phyloP scores from a whole-genome alignment of 305 asterid genomes.

The Solanum hybrid region DNA sequence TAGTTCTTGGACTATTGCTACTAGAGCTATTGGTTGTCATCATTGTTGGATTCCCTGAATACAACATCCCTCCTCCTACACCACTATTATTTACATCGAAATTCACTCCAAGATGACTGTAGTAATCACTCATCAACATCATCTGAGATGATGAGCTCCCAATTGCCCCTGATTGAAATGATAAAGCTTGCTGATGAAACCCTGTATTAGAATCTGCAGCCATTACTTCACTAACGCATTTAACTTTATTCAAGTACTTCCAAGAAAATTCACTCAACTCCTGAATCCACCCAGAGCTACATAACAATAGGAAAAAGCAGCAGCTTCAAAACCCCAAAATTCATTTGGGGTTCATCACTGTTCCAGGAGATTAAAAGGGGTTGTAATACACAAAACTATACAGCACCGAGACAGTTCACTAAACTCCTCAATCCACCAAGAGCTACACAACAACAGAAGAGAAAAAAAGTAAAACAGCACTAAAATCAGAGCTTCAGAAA shows the following conservation, averaged over 20 bases:
- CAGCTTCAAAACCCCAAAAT: neutral
- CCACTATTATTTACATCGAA: slow-evolving; percentile 1
- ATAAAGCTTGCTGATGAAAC: slow-evolving; percentile 19
- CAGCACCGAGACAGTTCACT: neutral
- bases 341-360: neutral
- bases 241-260: neutral
- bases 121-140: slow-evolving; percentile 12
- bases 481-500: neutral
- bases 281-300: neutral
- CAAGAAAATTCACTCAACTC: neutral
- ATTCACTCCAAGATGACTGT: slow-evolving; percentile 3
- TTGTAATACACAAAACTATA: neutral
- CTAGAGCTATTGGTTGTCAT: slow-evolving; percentile 1
- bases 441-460: neutral
- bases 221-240: slow-evolving; percentile 7
- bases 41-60: slow-evolving; percentile 14
- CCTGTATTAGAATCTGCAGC: slow-evolving; percentile 19
- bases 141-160: slow-evolving; percentile 8
- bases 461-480: neutral
- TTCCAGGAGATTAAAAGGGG: neutral
- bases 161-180: slow-evolving; percentile 18
- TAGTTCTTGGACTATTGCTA: slow-evolving; percentile 5
- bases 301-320: neutral
- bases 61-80: slow-evolving; percentile 14
- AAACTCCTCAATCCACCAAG: neutral